Base-by-base conservation (phyloP, 306 rosid species). In the Rosa persica region DNA sequence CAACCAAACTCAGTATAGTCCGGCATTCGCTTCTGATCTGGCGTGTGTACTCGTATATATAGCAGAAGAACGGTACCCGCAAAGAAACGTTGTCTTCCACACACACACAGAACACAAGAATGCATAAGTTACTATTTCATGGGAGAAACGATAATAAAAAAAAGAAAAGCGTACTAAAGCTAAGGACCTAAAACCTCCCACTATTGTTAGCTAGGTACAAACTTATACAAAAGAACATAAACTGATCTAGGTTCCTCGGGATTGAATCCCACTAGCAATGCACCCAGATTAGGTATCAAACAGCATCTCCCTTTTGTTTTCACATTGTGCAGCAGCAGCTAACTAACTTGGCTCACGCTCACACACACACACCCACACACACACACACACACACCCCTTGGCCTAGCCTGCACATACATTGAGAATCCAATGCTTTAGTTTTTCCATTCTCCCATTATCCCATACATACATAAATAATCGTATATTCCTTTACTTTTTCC, bases 191-290 rank as follows among this genome's bases (percentile, higher is more conserved):
- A 67, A 67, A 19, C 40, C 13, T 66, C 44, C 44, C 47, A 66
- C 70, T 66, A 38, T 39, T 36, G 8, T 36, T 36, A 12, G 8
- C 9, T 8, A 57, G 43, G 71, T 22, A 23, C 22, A 65, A 51
- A 43, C 39, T 30, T n/a, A 66, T 54, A n/a, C 47, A 74, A 72
- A 61, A 46, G 64, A 65, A 39, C 57, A 25, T 6, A 34, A 70
- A 67, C 23, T 57, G 75, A 76, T 75, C 27, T 39, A 39, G 13
- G 25, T 60, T 73, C 76, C 81, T 90, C 77, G 88, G 87, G 97
- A 90, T 86, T 86, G 96, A 83, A 82, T 83, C 87, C 87, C 89
- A 79, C 82, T 81, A 82, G 89, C 83, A 80, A 79, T 79, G 90
- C 82, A 81, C 68, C 86, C 87, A 85, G 69, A 46, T 49, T 51